Evolutionary conservation across 179 eudicot species (phyloP).

Genomic region (Gypsophila paniculata): DNA sequence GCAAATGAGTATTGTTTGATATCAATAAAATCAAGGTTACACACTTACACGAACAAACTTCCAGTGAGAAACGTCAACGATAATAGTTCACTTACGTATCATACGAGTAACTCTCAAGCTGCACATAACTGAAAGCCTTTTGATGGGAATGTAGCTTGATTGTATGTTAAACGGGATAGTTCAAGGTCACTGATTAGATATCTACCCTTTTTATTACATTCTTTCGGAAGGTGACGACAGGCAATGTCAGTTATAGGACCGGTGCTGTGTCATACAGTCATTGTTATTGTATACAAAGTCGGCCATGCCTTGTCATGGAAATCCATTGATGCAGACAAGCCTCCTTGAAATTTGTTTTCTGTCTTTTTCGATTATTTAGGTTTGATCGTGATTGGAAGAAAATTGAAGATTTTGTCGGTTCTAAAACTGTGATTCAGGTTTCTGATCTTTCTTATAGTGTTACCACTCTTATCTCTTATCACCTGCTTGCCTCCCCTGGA

Average conservation of each 20-base stretch:
- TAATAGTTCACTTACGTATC: no score
- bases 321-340: neutral
- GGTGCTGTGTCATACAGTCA: neutral
- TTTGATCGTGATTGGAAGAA: conserved; percentile 99
- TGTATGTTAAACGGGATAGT: neutral
- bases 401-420: conserved; percentile 94
- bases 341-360: conserved; percentile 6
- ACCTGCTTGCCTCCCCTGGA: conserved; percentile 11
- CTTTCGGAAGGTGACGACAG: neutral
- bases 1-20: neutral
- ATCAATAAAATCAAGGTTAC: neutral
- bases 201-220: neutral
- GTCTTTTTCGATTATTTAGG: conserved; percentile 40
- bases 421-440: conserved; percentile 97
- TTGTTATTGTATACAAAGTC: no score
- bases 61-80: no score
- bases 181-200: neutral
- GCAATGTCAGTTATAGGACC: neutral
- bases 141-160: neutral
- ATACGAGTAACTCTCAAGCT: neutral
- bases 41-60: no score
- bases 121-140: neutral
- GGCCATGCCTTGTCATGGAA: neutral
- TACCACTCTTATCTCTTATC: conserved; percentile 6
- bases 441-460: conserved; percentile 23